Base-by-base conservation (phyloP, 2,329 filamentous ascomycete species). In the Pestalotiopsis sp. region DNA sequence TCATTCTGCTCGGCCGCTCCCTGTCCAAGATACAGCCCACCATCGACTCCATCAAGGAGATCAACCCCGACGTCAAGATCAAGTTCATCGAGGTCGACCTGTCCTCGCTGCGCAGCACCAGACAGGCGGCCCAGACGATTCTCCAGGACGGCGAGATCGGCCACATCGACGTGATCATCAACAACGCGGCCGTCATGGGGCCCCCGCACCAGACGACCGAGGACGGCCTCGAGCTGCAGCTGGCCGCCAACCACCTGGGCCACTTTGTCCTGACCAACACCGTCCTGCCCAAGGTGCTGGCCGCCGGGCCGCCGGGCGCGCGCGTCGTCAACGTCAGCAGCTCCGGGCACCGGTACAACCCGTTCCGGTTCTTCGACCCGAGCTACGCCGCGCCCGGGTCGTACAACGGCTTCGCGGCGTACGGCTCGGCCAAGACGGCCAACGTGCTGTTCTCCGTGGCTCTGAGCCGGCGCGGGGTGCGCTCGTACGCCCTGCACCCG, bases 371-470 rank as follows among this genome's bases (percentile, higher is more conserved):
- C 69, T 66, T 73, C 3, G 76, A 79, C 68, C 76, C 77, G 27
- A 78, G 75, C 66, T 78, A 71, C 67, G 66, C 71, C 7, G 68
- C 67, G 49, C 72, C 71, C 2, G 76, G 73, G 45, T 73, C 75
- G 2, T 83, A 82, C 72, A 73, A 69, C 49, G 75, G 73, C 36
- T 82, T 80, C 73, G 71, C 72, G 9, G 78, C 78, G 3, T 85
- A 86, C 72, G 82, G 80, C 4, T 82, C 85, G 67, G 75, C 76
- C 57, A 86, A 86, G 76, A 82, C 81, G 3, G 83, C 82, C 23
- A 83, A 83, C 66, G 80, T 85, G 61, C 72, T 86, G 45, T 82
- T 82, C 70, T 77, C 81, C 2, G 71, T 82, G 1, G 79, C 75
- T 1, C 75, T 84, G 36, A 81, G 79, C 38, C 72, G 73, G 67